A percentile compares a stretch with the other conserved stretches of the same genome.
These are phyloP conservation scores for Monoraphidium neglectum DNA, from an alignment of 139 green algal species.

Conservation along the genomic window DNA sequence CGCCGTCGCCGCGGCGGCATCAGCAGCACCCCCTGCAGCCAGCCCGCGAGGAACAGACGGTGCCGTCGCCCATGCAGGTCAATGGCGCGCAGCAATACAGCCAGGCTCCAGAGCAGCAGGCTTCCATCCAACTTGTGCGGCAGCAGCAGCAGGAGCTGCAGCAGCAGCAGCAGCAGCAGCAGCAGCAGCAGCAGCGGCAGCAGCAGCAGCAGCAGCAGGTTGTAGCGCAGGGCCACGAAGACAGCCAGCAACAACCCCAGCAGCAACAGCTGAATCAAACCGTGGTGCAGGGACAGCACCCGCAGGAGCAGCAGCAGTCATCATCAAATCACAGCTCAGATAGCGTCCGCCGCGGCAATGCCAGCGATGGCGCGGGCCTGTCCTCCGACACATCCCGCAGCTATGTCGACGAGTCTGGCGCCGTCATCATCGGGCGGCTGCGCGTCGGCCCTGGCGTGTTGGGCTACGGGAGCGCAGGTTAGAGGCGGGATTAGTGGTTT, in stretches of 20 bases:
- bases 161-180: neutral
- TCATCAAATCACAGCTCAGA: no score
- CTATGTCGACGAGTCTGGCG: conserved; percentile 35
- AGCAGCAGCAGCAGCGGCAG: neutral
- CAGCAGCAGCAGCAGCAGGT: conserved; percentile 20
- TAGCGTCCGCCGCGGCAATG: no score
- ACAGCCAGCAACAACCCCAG: neutral
- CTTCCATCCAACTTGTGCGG: no score
- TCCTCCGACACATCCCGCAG: no score
- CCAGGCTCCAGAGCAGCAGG: no score
- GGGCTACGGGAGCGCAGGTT: conserved; percentile 58
- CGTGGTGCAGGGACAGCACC: neutral
- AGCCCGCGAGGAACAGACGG: no score
- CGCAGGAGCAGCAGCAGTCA: neutral
- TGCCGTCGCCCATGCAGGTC: no score
- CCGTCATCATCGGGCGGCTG: conserved; percentile 51
- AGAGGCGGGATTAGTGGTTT: no score
- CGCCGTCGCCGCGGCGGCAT: neutral
- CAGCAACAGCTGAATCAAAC: neutral
- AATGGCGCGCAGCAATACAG: no score
- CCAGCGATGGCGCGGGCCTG: no score
- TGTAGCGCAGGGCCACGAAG: neutral
- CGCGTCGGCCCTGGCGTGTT: conserved; percentile 69
- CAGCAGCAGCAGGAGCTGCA: neutral
- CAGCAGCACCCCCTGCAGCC: conserved; percentile 1